Evolutionary conservation across 139 green algal species (phyloP).

Genomic region (Chara braunii): DNA sequence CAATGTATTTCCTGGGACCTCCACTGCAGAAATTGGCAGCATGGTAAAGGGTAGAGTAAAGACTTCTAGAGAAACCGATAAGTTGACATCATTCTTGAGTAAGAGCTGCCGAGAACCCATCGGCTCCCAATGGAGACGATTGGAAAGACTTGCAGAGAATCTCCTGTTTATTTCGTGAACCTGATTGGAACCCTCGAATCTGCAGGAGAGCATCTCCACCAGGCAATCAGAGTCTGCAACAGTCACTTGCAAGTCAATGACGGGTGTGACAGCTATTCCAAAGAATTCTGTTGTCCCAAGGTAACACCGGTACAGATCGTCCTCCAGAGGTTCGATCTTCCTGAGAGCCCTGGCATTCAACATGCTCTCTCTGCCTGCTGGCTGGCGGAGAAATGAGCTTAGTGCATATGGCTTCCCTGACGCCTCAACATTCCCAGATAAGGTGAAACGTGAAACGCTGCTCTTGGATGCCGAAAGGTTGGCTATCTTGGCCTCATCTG

Average conservation of each 20-base stretch:
- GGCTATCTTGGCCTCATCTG: too few relatives aligned
- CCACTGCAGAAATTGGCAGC: slow-evolving; percentile 20
- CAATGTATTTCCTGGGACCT: slow-evolving; percentile 9
- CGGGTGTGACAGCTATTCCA: neutral
- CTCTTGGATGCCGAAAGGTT: too few relatives aligned
- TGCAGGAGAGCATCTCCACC: slow-evolving; percentile 14
- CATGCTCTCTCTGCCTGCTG: slow-evolving; percentile 16
- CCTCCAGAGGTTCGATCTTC: too few relatives aligned
- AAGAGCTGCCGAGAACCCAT: too few relatives aligned
- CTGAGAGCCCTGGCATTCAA: neutral
- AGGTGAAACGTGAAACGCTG: too few relatives aligned
- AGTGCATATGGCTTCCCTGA: neutral
- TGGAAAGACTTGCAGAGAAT: too few relatives aligned
- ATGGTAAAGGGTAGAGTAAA: slow-evolving; percentile 24
- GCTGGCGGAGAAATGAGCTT: slow-evolving; percentile 6
- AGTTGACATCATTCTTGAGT: too few relatives aligned
- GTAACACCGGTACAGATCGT: slow-evolving; percentile 14
- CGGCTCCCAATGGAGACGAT: too few relatives aligned
- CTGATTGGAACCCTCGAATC: too few relatives aligned
- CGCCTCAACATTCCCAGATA: slow-evolving; percentile 10
- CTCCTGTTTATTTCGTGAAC: too few relatives aligned
- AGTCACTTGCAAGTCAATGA: slow-evolving; percentile 6
- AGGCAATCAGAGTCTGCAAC: neutral
- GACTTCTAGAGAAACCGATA: slow-evolving; percentile 1
- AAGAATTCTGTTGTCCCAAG: neutral